These are phyloP conservation scores for Oryza glumipatula DNA, from an alignment of 176 grass and related monocot species.

Conservation along the genomic window DNA sequence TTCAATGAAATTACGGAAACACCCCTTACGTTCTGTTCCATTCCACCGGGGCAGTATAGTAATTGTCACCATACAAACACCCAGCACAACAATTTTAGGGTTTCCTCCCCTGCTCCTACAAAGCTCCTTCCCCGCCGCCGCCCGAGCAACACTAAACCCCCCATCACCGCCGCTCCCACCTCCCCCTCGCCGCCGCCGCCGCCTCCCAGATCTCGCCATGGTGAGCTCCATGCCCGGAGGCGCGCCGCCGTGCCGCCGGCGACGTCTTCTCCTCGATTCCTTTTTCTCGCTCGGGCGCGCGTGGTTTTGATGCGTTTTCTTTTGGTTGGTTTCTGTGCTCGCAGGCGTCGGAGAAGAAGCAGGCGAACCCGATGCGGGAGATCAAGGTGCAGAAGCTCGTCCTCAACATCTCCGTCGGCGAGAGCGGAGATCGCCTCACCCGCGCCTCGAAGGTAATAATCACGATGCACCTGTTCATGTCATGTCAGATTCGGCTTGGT, in stretches of 20 bases:
- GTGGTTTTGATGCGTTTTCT: conserved; percentile 15
- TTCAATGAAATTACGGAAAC: neutral
- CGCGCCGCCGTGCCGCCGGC: neutral
- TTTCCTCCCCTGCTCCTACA: conserved; percentile 28
- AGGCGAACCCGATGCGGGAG: conserved; percentile 74
- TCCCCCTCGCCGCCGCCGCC: neutral
- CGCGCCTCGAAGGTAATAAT: conserved; percentile 64
- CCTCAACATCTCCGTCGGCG: conserved; percentile 88
- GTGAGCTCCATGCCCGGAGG: too few species aligned
- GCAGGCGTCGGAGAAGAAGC: conserved; percentile 89
- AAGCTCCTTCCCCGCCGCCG: conserved; percentile 36
- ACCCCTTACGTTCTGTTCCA: accelerated
- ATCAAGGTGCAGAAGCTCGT: conserved; percentile 92
- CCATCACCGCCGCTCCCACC: neutral
- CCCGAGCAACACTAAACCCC: neutral
- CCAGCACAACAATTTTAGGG: conserved; percentile 21
- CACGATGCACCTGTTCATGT: neutral
- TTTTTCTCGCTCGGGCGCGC: too few species aligned
- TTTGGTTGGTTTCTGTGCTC: neutral
- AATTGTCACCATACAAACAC: neutral
- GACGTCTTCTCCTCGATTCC: neutral
- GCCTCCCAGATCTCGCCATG: conserved; percentile 44
- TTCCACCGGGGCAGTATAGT: neutral
- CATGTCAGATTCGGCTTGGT: neutral
- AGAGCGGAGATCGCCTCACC: conserved; percentile 90